Evolutionary conservation across 768 basidiomycete genomes (phyloP).

Genomic region (Russula sp.): DNA sequence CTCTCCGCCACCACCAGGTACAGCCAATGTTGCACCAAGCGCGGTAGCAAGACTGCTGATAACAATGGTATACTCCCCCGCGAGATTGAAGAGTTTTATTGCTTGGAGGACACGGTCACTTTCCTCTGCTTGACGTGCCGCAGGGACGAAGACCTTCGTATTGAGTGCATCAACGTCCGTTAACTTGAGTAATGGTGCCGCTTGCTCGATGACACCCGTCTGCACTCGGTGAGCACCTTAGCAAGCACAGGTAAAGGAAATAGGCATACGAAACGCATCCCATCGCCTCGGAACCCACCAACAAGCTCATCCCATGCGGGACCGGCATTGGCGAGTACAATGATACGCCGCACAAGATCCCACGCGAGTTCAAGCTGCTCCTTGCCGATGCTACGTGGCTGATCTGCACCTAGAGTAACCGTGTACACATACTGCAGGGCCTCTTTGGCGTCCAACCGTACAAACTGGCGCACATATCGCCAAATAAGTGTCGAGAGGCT

Average conservation of each 20-base stretch:
- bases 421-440: constrained; percentile 94
- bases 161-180: constrained; percentile 62
- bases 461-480: constrained; percentile 90
- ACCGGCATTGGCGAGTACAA: constrained; percentile 69
- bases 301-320: constrained; percentile 90
- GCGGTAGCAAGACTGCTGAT: constrained; percentile 81
- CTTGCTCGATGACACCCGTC: constrained; percentile 85
- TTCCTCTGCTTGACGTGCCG: constrained; percentile 74
- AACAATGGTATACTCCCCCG: constrained; percentile 84
- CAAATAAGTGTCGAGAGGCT: constrained; percentile 82
- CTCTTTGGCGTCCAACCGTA: constrained; percentile 86
- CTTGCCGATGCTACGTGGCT: constrained; percentile 60
- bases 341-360: constrained; percentile 72
- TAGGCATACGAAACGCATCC: constrained; percentile 72
- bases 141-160: constrained; percentile 72
- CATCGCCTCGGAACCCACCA: constrained; percentile 86
- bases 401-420: constrained; percentile 70
- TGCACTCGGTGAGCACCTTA: constrained; percentile 27
- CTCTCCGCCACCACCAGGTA: constrained; percentile 49
- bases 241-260: background rate
- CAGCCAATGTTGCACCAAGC: constrained; percentile 73
- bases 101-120: constrained; percentile 85
- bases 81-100: constrained; percentile 93
- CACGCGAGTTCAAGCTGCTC: constrained; percentile 79
- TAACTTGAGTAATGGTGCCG: constrained; percentile 68